Base-by-base conservation (phyloP, 2,329 filamentous ascomycete species). In the Cladosporium oxysporum region DNA sequence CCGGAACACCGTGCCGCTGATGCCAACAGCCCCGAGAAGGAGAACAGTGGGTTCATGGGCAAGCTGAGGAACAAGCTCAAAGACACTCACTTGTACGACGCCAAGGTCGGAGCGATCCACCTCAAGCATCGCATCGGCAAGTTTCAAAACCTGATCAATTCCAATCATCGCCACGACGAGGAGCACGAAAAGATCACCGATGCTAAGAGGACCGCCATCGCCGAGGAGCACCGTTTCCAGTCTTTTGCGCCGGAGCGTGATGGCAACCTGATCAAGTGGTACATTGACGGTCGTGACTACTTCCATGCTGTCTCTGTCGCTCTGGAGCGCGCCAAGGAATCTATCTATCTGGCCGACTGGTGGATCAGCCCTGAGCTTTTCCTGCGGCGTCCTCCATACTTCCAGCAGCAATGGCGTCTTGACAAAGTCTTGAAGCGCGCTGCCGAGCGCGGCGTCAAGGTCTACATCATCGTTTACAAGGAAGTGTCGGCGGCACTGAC, bases 301-400 rank as follows among this genome's bases (percentile, higher is more conserved):
- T 96, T 95, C 77, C 97, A 93, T 76, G 90, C 95, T 21, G 93
- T 99, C 12, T 96, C 93, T 0, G 88, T 90, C 37, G 94, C 93
- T 0, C 83, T 98, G n/a, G 93, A 98, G 69, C 85, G 89, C 67
- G 95, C 95, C 44, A 91, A 91, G 74, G 94, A 98, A 79, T 90
- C 90, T 55, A 97, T 99, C 72, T 99, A 98, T 78, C 96, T 99
- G 70, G 90, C 85, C 67, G 95, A 98, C 75, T 99, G 94, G 95
- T 98, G 95, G 95, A 82, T 98, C 16, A 96, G 91, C 3, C 95
- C 92, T 0, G 91, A 95, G 78, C 80, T 95, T 68, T 96, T 94
- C 79, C 79, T 99, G 68, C 88, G 95, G 44, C 86, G 95, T 23
- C 93, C 95, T 1, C 91, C 95, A 0, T 90, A 90, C 70, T 85